These are phyloP conservation scores for Fonsecaea pedrosoi DNA, from an alignment of 2,329 filamentous ascomycete species.

Conservation along the genomic window DNA sequence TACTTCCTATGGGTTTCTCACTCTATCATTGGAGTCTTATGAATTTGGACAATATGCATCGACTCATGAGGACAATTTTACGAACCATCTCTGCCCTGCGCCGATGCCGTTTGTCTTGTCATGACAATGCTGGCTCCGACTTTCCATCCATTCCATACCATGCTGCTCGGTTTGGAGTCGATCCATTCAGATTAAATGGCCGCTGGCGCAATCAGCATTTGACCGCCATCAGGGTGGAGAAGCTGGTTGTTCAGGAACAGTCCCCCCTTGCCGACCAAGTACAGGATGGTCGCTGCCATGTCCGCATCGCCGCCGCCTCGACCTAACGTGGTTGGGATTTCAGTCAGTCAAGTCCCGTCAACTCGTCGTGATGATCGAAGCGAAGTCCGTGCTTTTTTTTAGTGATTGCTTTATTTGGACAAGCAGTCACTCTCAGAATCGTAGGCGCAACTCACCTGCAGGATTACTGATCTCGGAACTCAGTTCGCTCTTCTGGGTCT, in stretches of 20 bases:
- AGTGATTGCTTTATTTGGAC: constrained; percentile 24
- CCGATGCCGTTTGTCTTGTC: neutral
- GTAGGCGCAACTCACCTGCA: neutral
- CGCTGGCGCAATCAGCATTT: constrained; percentile 24
- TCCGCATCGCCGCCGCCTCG: constrained; percentile 64
- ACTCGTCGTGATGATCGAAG: too few species aligned
- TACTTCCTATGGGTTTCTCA: too few species aligned
- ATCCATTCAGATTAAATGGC: constrained; percentile 11
- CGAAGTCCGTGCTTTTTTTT: constrained; percentile 42
- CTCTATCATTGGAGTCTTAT: too few species aligned
- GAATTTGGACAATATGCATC: neutral
- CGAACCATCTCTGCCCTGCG: neutral
- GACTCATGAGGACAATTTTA: too few species aligned
- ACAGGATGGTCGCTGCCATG: constrained; percentile 65
- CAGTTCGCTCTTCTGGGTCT: constrained; percentile 62
- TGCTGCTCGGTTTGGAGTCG: too few species aligned
- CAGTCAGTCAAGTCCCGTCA: constrained; percentile 2
- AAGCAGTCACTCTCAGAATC: neutral
- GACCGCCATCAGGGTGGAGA: constrained; percentile 44
- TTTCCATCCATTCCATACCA: too few species aligned
- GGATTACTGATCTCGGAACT: constrained; percentile 51
- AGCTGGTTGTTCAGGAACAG: constrained; percentile 59
- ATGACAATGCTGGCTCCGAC: neutral
- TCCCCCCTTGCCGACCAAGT: constrained; percentile 52
- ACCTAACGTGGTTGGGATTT: constrained; percentile 26